phyloP scores from a whole-genome alignment of 495 filamentous ascomycete genomes.

The Xylaria scruposa region DNA sequence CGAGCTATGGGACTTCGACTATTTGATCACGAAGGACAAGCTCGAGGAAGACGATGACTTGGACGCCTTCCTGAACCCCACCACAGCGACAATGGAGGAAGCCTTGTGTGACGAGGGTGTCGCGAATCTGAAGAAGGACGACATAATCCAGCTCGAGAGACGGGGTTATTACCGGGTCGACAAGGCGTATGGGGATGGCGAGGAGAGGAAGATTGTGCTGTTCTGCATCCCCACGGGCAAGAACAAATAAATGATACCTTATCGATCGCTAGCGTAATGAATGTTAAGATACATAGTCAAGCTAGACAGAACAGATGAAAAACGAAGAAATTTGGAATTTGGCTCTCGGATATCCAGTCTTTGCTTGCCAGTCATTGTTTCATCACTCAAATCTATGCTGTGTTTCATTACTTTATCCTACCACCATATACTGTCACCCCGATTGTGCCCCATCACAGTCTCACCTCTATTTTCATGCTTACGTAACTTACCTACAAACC shows the following conservation, averaged over 20 bases:
- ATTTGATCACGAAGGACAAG: conserved; percentile 90
- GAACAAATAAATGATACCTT: conserved; percentile 40
- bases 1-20: conserved; percentile 89
- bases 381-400: neutral
- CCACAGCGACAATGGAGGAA: conserved; percentile 77
- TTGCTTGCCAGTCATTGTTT: neutral
- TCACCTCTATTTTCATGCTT: neutral
- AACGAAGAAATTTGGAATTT: neutral
- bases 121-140: conserved; percentile 73
- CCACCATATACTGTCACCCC: neutral
- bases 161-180: conserved; percentile 91
- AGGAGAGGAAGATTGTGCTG: conserved; percentile 68
- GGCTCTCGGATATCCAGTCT: neutral
- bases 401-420: neutral
- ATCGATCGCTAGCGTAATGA: neutral
- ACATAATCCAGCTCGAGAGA: conserved; percentile 93
- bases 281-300: conserved; percentile 8
- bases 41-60: conserved; percentile 80
- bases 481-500: neutral
- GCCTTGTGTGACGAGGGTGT: conserved; percentile 84
- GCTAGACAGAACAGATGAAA: neutral
- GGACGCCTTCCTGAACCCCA: conserved; percentile 78
- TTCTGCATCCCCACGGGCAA: conserved; percentile 83
- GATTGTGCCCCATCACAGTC: neutral
- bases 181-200: conserved; percentile 55